phyloP scores from a whole-genome alignment of 2,329 filamentous ascomycete species.

The Volutella citrinella region DNA sequence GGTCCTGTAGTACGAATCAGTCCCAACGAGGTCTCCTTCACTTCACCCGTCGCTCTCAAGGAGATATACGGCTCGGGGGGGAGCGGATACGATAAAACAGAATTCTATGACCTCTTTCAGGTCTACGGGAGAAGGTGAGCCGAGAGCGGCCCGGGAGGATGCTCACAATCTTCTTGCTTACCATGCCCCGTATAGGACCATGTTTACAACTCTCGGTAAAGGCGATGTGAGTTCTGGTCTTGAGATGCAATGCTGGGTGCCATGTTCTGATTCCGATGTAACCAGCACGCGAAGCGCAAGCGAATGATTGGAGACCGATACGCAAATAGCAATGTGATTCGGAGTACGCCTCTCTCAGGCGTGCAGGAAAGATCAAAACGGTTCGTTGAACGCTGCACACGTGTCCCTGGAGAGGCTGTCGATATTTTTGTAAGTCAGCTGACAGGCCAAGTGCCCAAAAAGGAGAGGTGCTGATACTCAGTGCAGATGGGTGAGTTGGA shows the following conservation, averaged over 20 bases:
- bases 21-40: conserved; percentile 59
- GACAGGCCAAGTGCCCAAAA: no score
- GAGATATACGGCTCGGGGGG: conserved; percentile 62
- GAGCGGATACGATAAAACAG: conserved; percentile 63
- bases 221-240: conserved; percentile 43
- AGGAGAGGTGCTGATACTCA: no score
- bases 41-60: conserved; percentile 53
- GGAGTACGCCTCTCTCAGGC: conserved; percentile 50
- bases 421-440: conserved; percentile 57
- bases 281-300: conserved; percentile 60
- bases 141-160: no score
- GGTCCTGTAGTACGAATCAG: conserved; percentile 56
- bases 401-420: conserved; percentile 41
- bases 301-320: conserved; percentile 64
- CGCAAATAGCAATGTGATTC: conserved; percentile 65
- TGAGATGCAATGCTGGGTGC: background rate
- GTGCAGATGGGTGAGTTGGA: no score
- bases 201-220: conserved; percentile 58
- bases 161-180: no score
- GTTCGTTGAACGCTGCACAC: conserved; percentile 53
- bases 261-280: conserved; percentile 3
- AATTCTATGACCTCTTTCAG: conserved; percentile 61
- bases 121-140: conserved; percentile 54
- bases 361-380: conserved; percentile 54
- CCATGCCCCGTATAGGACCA: no score